Base-by-base conservation (phyloP, 1,139 yeast genomes). In the Candida tetrigidarum region DNA sequence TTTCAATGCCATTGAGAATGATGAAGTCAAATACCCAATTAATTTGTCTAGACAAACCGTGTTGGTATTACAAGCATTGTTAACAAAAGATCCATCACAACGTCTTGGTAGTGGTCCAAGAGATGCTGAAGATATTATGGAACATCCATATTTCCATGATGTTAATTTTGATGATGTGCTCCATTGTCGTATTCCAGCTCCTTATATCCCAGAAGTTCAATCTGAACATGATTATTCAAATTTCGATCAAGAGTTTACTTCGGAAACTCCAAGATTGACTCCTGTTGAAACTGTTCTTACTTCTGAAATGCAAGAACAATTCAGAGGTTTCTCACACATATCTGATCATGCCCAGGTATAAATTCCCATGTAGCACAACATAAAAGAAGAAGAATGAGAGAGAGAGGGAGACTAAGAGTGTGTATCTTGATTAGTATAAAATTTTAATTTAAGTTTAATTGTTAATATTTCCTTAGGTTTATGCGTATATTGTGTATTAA, bases 21-120 rank as follows among this genome's bases (percentile, higher is more conserved):
- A 93, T 71, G 99, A 93, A 66, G 98, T 97, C n/a, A 75, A 91
- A 57, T 93, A 92, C 66, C 99, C 99, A 27, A 90, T 93, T 52
- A 95, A 92, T 63, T 93, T 93, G 97, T 96, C 97, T 1, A 85
- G 96, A 50, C 97, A 91, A 64, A 91, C 97, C 2, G 99, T 95
- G 20, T 90, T 95, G 53, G 86, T 93, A 38, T 78, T 93, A 64
- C 98, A 92, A 66, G 92, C 93, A 39, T 76, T 93, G 53, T 74
- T 93, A 53, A 89, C 96, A 2, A 86, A 96, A 60, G 97, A 93
- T 60, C 97, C 98, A 10, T 69, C 69, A 22, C 73, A 76, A 53
- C 86, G 99, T 62, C 73, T 93, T 37, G 99, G 99, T 25, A 79
- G 92, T 16, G 86, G 97, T 10, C 85, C 86, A 45, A 77, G 84